Percentiles rank a stretch among this genome's conserved stretches.
phyloP scores from a whole-genome alignment of 1,139 yeast species.

The Yamadazyma atlantica region DNA sequence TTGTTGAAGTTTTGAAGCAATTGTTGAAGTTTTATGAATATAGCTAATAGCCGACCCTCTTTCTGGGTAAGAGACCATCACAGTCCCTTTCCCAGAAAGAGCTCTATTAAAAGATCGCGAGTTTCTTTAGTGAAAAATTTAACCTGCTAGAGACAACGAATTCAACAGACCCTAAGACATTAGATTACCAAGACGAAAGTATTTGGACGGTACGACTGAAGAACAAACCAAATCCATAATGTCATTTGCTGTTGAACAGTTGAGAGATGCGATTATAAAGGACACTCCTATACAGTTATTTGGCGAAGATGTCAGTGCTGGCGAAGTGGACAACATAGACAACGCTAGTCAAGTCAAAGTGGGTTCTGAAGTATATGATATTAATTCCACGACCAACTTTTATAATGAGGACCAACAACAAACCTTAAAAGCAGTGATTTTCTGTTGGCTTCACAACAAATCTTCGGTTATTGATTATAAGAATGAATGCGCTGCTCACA shows the following conservation, averaged over 20 bases:
- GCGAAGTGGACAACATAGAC: conserved; percentile 6
- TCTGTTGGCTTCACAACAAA: conserved; percentile 80
- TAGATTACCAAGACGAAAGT: too few species aligned
- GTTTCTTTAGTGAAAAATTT: too few species aligned
- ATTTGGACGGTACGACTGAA: too few species aligned
- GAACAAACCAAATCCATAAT: neutral
- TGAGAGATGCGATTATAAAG: conserved; percentile 2
- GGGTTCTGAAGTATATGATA: conserved; percentile 24
- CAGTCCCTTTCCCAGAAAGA: too few species aligned
- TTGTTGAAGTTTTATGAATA: too few species aligned
- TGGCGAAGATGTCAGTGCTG: conserved; percentile 18
- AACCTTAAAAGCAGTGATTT: conserved; percentile 63
- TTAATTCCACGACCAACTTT: conserved; percentile 57
- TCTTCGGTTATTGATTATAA: conserved; percentile 82
- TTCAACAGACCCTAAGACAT: too few species aligned
- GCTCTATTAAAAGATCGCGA: too few species aligned
- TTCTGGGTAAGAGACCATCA: too few species aligned
- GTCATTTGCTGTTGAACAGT: neutral
- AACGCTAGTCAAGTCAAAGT: conserved; percentile 36
- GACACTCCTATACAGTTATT: conserved; percentile 22
- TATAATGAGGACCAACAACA: conserved; percentile 51
- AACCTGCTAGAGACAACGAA: too few species aligned
- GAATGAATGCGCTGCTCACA: conserved; percentile 63
- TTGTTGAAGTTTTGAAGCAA: too few species aligned
- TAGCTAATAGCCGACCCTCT: too few species aligned